Evolutionary conservation across 2,329 filamentous ascomycete genomes (phyloP).

Genomic region (Aureobasidium sp.): DNA sequence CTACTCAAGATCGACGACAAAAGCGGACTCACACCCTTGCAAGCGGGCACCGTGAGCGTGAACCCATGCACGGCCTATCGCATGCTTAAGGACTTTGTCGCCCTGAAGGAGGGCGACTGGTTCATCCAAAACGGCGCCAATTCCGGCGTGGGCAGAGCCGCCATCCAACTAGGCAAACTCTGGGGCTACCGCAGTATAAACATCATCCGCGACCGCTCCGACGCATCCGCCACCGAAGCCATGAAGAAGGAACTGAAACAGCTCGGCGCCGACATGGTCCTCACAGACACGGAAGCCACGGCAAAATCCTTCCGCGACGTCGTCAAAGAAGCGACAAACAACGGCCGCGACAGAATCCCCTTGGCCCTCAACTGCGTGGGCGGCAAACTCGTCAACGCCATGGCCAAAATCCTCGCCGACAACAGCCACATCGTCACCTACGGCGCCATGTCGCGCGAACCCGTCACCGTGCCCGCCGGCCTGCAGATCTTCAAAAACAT

Average conservation of each 20-base stretch:
- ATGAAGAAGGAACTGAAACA: conserved; percentile 54
- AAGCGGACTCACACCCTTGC: conserved; percentile 62
- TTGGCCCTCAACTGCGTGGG: conserved; percentile 91
- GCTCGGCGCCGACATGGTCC: conserved; percentile 56
- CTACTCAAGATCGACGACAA: conserved; percentile 65
- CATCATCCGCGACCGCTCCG: conserved; percentile 68
- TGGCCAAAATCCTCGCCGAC: conserved; percentile 64
- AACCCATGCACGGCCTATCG: conserved; percentile 94
- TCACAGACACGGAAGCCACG: conserved; percentile 55
- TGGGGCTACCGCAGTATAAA: conserved; percentile 93
- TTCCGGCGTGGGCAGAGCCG: conserved; percentile 81
- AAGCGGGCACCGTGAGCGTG: conserved; percentile 81
- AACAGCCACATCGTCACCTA: conserved; percentile 81
- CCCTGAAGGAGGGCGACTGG: conserved; percentile 64
- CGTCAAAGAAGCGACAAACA: conserved; percentile 60
- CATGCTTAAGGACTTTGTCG: conserved; percentile 76
- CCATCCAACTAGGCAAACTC: conserved; percentile 75
- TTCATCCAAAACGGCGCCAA: conserved; percentile 97
- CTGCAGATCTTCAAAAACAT: conserved; percentile 92
- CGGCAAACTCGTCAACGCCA: conserved; percentile 69
- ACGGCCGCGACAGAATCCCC: conserved; percentile 63
- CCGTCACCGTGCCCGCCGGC: conserved; percentile 71
- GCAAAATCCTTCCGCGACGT: conserved; percentile 57
- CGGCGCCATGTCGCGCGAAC: conserved; percentile 88
- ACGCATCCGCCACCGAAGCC: conserved; percentile 61